These are phyloP conservation scores for Aspergillus fructus DNA, from an alignment of 2,329 filamentous ascomycete genomes.

Conservation along the genomic window DNA sequence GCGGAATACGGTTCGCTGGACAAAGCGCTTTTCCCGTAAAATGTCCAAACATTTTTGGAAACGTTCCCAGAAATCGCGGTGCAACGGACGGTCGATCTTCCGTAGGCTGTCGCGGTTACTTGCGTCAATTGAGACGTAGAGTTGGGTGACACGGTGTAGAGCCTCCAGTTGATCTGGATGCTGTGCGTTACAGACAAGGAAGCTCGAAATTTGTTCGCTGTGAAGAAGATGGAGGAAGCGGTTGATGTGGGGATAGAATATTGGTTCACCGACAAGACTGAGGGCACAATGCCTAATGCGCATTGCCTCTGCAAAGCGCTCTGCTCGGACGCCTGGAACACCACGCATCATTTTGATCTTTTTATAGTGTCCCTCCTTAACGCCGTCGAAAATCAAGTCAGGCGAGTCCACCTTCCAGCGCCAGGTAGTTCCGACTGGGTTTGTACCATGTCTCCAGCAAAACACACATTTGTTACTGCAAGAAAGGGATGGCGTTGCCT, in stretches of 20 bases:
- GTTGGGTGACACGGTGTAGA: constrained; percentile 82
- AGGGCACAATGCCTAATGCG: constrained; percentile 90
- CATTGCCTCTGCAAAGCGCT: constrained; percentile 91
- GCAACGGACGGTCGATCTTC: constrained; percentile 85
- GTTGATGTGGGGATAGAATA: constrained; percentile 98
- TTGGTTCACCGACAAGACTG: constrained; percentile 92
- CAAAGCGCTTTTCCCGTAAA: constrained; percentile 74
- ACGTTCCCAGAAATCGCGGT: constrained; percentile 96
- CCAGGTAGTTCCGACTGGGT: constrained; percentile 95
- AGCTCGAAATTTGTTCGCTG: constrained; percentile 81
- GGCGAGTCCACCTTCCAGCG: constrained; percentile 93
- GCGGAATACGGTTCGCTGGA: constrained; percentile 90
- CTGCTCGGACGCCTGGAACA: constrained; percentile 86
- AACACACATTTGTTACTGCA: constrained; percentile 99
- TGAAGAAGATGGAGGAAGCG: constrained; percentile 84
- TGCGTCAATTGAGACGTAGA: constrained; percentile 96
- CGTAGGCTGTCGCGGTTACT: constrained; percentile 84
- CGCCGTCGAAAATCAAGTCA: constrained; percentile 83
- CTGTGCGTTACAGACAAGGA: constrained; percentile 95
- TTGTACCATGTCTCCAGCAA: constrained; percentile 97
- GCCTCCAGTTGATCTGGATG: constrained; percentile 86
- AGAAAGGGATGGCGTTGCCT: constrained; percentile 90
- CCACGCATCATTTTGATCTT: constrained; percentile 98
- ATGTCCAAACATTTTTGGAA: constrained; percentile 92
- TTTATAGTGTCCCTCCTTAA: constrained; percentile 89